Base-by-base conservation (phyloP, 1,139 yeast species). In the Geotrichum fermentans region DNA sequence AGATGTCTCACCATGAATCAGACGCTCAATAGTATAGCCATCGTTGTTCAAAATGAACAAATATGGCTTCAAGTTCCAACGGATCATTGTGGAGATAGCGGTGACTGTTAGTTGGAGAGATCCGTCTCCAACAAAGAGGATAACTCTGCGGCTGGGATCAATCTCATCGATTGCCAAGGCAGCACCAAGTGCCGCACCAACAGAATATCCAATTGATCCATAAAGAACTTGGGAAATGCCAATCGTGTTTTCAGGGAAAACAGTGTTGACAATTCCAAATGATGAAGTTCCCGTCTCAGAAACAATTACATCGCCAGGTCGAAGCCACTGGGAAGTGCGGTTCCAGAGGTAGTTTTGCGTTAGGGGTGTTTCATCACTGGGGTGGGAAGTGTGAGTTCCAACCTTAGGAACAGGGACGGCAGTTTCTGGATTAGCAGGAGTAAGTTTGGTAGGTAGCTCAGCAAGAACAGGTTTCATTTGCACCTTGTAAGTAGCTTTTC, bases 211-310 rank as follows among this genome's bases (percentile, higher is more conserved):
- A 67, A 87, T 85, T 42, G 95, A 84, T 52, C 95, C 95, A 90
- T 94, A 87, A 63, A 87, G 74, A 42, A 86, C 94, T 71, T 87
- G 95, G 47, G 94, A 84, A 57, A 87, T 86, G 62, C 95, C 95
- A 57, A 78, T 70, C 40, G 82, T 75, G 65, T 81, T 72, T 62
- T 76, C 71, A 56, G 95, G 95, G 80, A 83, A 86, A 64, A 79
- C 79, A 40, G 92, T 75, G 64, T 82, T 85, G 58, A 83, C 78
- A 58, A 87, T 81, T 71, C 96, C 96, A 64, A 87, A 86, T 34
- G 94, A 87, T 32, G 95, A 82, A 39, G 96, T 87, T 70, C 96
- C 95, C 42, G 95, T 86, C 69, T 87, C 96, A 52, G 92, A 80
- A 60, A 87, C 75, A 58, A 87, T 78, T 53, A 86, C 75, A 69